These are phyloP conservation scores for Pseudocercospora eumusae DNA, from an alignment of 2,329 filamentous ascomycete species.

Conservation along the genomic window DNA sequence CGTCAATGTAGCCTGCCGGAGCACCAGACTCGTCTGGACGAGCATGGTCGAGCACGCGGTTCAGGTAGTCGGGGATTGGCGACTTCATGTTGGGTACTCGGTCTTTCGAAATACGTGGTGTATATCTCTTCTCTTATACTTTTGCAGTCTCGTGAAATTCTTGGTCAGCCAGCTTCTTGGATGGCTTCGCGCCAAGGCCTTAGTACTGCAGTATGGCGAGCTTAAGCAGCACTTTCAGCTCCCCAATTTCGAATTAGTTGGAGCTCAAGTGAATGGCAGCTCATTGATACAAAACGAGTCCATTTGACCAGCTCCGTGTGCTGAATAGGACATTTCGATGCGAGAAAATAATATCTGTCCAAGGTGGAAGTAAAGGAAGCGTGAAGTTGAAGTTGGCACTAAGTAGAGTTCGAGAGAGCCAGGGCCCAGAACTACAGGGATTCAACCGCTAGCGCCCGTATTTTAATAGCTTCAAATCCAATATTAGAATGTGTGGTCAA, in stretches of 20 bases:
- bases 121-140: neutral
- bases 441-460: no score
- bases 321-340: no score
- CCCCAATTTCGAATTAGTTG: neutral
- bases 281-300: neutral
- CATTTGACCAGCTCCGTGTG: neutral
- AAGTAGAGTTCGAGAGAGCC: no score
- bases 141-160: conserved; percentile 12
- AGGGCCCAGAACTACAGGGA: no score
- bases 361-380: no score
- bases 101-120: neutral
- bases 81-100: neutral
- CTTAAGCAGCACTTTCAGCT: neutral
- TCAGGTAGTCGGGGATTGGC: neutral
- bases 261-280: neutral
- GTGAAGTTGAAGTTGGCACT: no score
- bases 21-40: neutral
- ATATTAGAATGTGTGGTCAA: no score
- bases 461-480: no score
- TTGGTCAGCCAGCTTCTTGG: neutral
- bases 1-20: neutral
- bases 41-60: neutral
- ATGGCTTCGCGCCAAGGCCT: neutral
- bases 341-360: no score
- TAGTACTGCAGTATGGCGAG: neutral